Conservation (phyloP, 768 basidiomycete genomes). For the Rhizopogon salebrosus region DNA sequence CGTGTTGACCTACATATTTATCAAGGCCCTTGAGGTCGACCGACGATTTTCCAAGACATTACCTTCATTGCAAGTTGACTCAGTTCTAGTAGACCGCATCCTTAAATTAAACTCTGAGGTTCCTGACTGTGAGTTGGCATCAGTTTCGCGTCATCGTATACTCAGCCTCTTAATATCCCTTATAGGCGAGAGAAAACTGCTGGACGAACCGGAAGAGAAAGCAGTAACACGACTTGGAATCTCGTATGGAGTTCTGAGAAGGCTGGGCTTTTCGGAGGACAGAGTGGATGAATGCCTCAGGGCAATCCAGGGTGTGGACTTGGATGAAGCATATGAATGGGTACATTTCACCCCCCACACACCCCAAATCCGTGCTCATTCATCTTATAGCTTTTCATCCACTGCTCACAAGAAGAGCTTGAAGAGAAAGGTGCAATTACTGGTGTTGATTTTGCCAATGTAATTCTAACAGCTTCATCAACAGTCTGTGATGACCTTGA, state of each 20-base stretch:
- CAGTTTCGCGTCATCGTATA: background rate
- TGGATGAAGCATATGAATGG: slow-evolving; percentile 94
- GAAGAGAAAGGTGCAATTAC: slow-evolving; percentile 31
- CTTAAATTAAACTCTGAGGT: slow-evolving; percentile 43
- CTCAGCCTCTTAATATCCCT: background rate
- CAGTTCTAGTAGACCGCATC: slow-evolving; percentile 51
- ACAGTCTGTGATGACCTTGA: slow-evolving; percentile 4
- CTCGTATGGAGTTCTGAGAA: slow-evolving; percentile 74
- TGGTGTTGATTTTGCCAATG: background rate
- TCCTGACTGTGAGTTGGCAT: background rate
- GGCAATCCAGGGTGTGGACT: slow-evolving; percentile 56
- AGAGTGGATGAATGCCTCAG: slow-evolving; percentile 69
- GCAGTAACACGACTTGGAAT: slow-evolving; percentile 63
- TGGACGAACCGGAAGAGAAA: slow-evolving; percentile 69
- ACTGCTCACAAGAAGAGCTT: slow-evolving; percentile 60
- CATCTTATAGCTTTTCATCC: slow-evolving; percentile 50
- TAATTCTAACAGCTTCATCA: background rate
- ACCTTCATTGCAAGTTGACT: slow-evolving; percentile 58
- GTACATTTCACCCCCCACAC: slow-evolving; percentile 38
- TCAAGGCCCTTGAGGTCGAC: slow-evolving; percentile 77
- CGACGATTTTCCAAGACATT: slow-evolving; percentile 65
- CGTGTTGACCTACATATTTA: background rate
- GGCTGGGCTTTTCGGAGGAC: slow-evolving; percentile 69
- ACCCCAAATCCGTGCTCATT: slow-evolving; percentile 6
- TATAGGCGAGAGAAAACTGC: slow-evolving; percentile 26